A percentile compares a stretch with the other conserved stretches of the same genome.
Conservation (phyloP, 345 rosid genomes). For the Clausena lansium region DNA sequence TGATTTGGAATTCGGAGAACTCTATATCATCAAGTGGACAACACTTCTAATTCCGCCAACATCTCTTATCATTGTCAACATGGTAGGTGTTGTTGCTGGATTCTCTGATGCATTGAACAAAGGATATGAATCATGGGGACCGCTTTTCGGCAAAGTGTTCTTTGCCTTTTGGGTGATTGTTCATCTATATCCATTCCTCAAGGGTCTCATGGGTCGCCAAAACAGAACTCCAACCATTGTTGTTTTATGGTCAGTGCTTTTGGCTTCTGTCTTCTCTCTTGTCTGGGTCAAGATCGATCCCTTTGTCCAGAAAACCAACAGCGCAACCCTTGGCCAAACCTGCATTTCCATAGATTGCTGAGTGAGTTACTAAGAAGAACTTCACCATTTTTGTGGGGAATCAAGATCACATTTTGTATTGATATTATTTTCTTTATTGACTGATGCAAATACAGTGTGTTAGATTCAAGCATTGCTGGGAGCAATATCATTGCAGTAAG, state of each 20-base stretch:
- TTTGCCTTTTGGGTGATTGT: slow-evolving; percentile 96
- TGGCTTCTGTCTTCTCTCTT: slow-evolving; percentile 94
- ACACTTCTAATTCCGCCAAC: slow-evolving; percentile 90
- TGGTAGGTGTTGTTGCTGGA: slow-evolving; percentile 98
- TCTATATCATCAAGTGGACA: slow-evolving; percentile 90
- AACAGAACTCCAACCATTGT: slow-evolving; percentile 95
- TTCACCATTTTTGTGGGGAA: no score
- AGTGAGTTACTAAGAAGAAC: slow-evolving; percentile 7
- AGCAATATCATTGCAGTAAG: neutral
- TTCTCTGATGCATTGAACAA: slow-evolving; percentile 96
- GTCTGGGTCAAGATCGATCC: slow-evolving; percentile 96
- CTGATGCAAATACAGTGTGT: neutral
- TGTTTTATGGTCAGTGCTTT: slow-evolving; percentile 85
- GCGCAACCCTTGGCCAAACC: slow-evolving; percentile 31
- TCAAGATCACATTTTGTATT: neutral
- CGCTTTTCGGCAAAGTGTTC: slow-evolving; percentile 90
- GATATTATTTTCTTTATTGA: neutral
- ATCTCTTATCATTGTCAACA: slow-evolving; percentile 74
- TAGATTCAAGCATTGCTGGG: slow-evolving; percentile 1
- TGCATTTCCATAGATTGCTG: slow-evolving; percentile 91
- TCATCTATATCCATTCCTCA: slow-evolving; percentile 96
- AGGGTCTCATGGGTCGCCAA: slow-evolving; percentile 99
- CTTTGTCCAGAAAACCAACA: slow-evolving; percentile 41
- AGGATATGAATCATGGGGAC: slow-evolving; percentile 99
- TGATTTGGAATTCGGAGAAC: slow-evolving; percentile 88